A percentile compares a stretch with the other conserved stretches of the same genome.
Evolutionary conservation across 2,329 filamentous ascomycete species (phyloP).

Genomic region (Clarireedia sp.): DNA sequence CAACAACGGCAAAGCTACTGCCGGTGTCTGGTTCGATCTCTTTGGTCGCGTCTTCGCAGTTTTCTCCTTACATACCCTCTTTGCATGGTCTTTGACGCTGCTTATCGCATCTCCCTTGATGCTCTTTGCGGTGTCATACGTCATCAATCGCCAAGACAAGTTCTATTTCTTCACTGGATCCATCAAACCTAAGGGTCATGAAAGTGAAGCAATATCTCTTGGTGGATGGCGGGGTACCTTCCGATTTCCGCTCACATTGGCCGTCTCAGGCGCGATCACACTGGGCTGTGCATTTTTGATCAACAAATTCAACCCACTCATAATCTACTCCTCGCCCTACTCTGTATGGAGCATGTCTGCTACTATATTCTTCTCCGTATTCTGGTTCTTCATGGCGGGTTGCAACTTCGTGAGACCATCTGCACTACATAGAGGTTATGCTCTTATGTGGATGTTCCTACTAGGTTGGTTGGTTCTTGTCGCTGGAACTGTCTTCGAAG

Average conservation of each 20-base stretch:
- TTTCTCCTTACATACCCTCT: constrained; percentile 73
- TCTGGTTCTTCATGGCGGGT: constrained; percentile 76
- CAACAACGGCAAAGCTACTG: constrained; percentile 56
- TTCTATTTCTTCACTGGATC: constrained; percentile 76
- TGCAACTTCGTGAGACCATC: constrained; percentile 76
- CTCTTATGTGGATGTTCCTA: constrained; percentile 75
- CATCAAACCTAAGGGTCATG: constrained; percentile 48
- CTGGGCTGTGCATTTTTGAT: constrained; percentile 68
- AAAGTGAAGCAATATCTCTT: constrained; percentile 53
- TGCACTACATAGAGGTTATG: constrained; percentile 75
- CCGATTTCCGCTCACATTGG: constrained; percentile 70
- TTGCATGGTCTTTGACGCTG: constrained; percentile 78
- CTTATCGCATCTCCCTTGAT: constrained; percentile 72
- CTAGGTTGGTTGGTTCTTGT: constrained; percentile 68
- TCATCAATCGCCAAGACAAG: constrained; percentile 66
- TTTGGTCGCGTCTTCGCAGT: constrained; percentile 74
- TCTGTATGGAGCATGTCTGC: constrained; percentile 83
- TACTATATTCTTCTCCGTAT: constrained; percentile 68
- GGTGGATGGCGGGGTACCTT: constrained; percentile 77
- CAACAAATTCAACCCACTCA: constrained; percentile 77
- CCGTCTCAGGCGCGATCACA: constrained; percentile 58
- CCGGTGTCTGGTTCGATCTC: constrained; percentile 89
- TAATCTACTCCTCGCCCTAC: constrained; percentile 85
- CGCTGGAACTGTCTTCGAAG: constrained; percentile 64
- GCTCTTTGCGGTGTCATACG: constrained; percentile 59